These are phyloP conservation scores for Serendipita sp. DNA, from an alignment of 768 basidiomycete genomes.

Conservation along the genomic window DNA sequence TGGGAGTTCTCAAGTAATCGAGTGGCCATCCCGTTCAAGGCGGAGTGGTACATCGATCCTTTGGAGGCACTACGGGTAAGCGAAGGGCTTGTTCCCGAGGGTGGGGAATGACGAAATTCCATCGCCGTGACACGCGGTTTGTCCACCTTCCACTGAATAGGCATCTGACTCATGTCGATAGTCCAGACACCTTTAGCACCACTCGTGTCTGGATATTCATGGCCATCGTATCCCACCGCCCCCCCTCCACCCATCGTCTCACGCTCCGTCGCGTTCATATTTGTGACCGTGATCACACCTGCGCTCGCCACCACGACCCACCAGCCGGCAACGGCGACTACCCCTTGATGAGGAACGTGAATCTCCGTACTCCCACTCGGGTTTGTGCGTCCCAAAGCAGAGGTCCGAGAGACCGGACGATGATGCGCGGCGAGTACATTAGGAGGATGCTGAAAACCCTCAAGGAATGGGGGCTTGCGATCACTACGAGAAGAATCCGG, in stretches of 20 bases:
- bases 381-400: neutral
- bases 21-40: neutral
- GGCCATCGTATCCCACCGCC: neutral
- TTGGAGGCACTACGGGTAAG: neutral
- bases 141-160: slow-evolving; percentile 34
- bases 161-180: slow-evolving; percentile 48
- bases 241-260: neutral
- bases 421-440: neutral
- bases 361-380: slow-evolving; percentile 30
- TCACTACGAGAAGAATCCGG: slow-evolving; percentile 12
- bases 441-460: neutral
- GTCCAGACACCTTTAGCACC: slow-evolving; percentile 24
- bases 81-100: slow-evolving; percentile 17
- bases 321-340: slow-evolving; percentile 40
- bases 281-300: slow-evolving; percentile 49
- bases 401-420: neutral
- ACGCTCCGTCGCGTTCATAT: slow-evolving; percentile 16
- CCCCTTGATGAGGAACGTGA: slow-evolving; percentile 38
- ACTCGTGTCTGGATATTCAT: slow-evolving; percentile 16
- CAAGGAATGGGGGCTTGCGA: slow-evolving; percentile 10
- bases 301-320: slow-evolving; percentile 40
- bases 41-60: neutral
- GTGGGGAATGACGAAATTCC: slow-evolving; percentile 48
- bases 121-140: slow-evolving; percentile 60
- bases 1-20: slow-evolving; percentile 16